These are phyloP conservation scores for Irpex sp. DNA, from an alignment of 1,284 basidiomycete species.

Conservation along the genomic window DNA sequence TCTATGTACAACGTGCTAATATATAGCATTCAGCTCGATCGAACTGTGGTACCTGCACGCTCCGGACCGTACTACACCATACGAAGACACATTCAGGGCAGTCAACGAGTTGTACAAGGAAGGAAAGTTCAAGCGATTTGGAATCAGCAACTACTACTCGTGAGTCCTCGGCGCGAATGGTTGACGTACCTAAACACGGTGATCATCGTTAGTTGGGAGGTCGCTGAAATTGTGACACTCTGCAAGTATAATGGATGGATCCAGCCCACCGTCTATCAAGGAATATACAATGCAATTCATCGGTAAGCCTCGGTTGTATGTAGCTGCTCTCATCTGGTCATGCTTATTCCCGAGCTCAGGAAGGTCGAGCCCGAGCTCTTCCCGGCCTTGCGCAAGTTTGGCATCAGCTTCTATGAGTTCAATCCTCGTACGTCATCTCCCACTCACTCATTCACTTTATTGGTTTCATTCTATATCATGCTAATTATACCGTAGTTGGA, in stretches of 20 bases:
- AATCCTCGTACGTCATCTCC: conserved; percentile 37
- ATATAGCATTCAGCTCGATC: neutral
- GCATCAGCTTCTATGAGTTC: conserved; percentile 58
- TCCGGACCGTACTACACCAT: conserved; percentile 37
- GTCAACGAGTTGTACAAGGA: conserved; percentile 39
- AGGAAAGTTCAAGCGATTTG: conserved; percentile 43
- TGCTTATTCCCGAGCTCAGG: conserved; percentile 12
- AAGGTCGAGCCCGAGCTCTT: conserved; percentile 57
- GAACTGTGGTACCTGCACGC: conserved; percentile 37
- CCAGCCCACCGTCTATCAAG: conserved; percentile 68
- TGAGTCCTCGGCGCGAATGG: conserved; percentile 17
- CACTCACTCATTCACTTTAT: too few species aligned
- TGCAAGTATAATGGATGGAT: conserved; percentile 54
- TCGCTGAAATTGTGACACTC: conserved; percentile 58
- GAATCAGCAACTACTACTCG: conserved; percentile 49
- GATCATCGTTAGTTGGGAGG: conserved; percentile 41
- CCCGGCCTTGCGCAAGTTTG: conserved; percentile 59
- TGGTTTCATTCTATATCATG: neutral
- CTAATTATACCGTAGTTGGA: conserved; percentile 22
- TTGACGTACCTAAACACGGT: neutral
- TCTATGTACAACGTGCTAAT: neutral
- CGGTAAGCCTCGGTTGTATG: conserved; percentile 19
- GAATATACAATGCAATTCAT: conserved; percentile 55
- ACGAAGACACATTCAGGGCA: conserved; percentile 36
- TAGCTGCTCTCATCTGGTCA: neutral